These are phyloP conservation scores for Eremothecium cymbalariae DNA, from an alignment of 1,139 yeast genomes.

Conservation along the genomic window DNA sequence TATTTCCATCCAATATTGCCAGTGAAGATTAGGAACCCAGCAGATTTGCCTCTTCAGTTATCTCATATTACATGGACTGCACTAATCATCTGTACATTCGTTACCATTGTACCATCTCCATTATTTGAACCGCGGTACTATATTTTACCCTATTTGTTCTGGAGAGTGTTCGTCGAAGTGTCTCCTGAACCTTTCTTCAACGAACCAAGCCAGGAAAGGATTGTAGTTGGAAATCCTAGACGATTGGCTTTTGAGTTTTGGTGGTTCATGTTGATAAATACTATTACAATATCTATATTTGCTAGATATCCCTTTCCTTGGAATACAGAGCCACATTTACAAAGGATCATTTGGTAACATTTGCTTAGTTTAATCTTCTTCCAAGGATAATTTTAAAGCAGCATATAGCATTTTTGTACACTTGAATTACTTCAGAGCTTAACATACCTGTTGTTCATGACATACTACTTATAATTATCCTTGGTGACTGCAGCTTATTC, in stretches of 20 bases:
- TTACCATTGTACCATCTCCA: slow-evolving; percentile 80
- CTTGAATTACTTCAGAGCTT: too few relatives aligned
- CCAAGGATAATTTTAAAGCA: too few relatives aligned
- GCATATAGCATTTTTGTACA: too few relatives aligned
- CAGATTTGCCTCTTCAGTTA: slow-evolving; percentile 34
- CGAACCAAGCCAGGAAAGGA: slow-evolving; percentile 13
- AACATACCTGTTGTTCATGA: too few relatives aligned
- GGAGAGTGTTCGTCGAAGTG: slow-evolving; percentile 53
- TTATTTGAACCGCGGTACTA: slow-evolving; percentile 90
- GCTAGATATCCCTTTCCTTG: slow-evolving; percentile 57
- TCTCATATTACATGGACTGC: slow-evolving; percentile 40
- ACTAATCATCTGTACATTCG: slow-evolving; percentile 43
- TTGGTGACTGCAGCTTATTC: too few relatives aligned
- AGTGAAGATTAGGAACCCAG: slow-evolving; percentile 31
- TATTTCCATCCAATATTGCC: slow-evolving; percentile 32
- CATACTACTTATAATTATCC: too few relatives aligned
- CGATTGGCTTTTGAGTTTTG: slow-evolving; percentile 47
- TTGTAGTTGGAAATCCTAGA: slow-evolving; percentile 24
- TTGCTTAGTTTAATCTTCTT: too few relatives aligned
- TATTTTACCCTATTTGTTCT: slow-evolving; percentile 68
- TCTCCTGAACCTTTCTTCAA: slow-evolving; percentile 32
- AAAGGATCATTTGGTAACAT: slow-evolving; percentile 89
- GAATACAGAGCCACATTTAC: slow-evolving; percentile 52
- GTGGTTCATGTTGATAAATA: slow-evolving; percentile 55
- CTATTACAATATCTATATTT: slow-evolving; percentile 47